Evolutionary conservation across 805 yeast genomes (phyloP).

Genomic region (Cyberlindnera mycetangii): DNA sequence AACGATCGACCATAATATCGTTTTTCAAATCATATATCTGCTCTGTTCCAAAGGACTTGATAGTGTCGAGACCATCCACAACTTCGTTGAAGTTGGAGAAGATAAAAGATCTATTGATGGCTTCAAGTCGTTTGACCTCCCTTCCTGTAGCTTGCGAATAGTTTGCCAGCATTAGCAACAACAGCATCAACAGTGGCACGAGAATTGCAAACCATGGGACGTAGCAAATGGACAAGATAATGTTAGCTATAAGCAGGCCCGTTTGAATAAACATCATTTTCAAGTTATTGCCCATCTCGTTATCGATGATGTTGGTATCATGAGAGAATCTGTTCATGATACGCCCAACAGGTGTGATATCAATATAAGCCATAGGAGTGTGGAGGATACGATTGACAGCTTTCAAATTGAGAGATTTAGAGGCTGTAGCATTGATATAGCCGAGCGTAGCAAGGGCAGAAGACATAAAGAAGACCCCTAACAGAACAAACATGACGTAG

Average conservation of each 20-base stretch:
- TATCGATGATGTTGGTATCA: slow-evolving; percentile 78
- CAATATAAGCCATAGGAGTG: slow-evolving; percentile 78
- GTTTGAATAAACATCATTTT: slow-evolving; percentile 50
- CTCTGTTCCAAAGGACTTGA: slow-evolving; percentile 51
- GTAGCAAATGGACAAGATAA: slow-evolving; percentile 61
- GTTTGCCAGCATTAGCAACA: slow-evolving; percentile 43
- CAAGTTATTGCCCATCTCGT: slow-evolving; percentile 63
- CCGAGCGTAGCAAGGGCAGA: slow-evolving; percentile 36
- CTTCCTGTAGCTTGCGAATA: slow-evolving; percentile 69
- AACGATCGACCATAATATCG: slow-evolving; percentile 44
- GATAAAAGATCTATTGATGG: slow-evolving; percentile 64
- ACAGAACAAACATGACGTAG: slow-evolving; percentile 45
- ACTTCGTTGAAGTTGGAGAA: slow-evolving; percentile 70
- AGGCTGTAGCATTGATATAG: slow-evolving; percentile 11
- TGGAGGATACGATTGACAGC: slow-evolving; percentile 57
- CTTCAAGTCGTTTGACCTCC: slow-evolving; percentile 75
- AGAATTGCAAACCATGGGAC: slow-evolving; percentile 74
- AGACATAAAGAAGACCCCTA: slow-evolving; percentile 32
- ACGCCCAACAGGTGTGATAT: slow-evolving; percentile 62
- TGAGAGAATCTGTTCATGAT: slow-evolving; percentile 32
- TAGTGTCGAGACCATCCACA: slow-evolving; percentile 59
- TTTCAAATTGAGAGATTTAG: slow-evolving; percentile 33
- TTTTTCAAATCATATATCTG: slow-evolving; percentile 44
- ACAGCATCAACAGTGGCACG: slow-evolving; percentile 43
- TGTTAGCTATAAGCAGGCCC: slow-evolving; percentile 49